Conservation (phyloP, 768 basidiomycete species). For the Serendipita sp. region DNA sequence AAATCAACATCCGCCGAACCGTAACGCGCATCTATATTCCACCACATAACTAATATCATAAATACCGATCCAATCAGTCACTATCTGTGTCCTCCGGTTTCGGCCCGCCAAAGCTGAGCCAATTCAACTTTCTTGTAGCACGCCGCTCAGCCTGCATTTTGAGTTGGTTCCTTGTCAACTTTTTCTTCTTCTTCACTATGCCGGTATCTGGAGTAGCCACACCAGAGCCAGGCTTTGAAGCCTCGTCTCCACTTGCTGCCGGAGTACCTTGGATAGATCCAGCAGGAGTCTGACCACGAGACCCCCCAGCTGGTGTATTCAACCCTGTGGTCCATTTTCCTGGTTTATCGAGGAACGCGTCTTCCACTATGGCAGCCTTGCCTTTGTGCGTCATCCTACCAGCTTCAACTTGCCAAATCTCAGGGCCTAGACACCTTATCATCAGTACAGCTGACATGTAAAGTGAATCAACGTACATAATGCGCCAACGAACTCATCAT, state of each 20-base stretch:
- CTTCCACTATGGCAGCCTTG: conserved; percentile 73
- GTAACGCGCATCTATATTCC: neutral
- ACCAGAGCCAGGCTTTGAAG: conserved; percentile 20
- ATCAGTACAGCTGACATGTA: conserved; percentile 15
- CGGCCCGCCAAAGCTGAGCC: conserved; percentile 69
- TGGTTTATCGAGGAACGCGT: conserved; percentile 56
- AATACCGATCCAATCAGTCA: conserved; percentile 20
- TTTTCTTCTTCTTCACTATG: conserved; percentile 67
- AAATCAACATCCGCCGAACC: neutral
- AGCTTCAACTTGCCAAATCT: conserved; percentile 87
- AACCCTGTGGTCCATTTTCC: conserved; percentile 42
- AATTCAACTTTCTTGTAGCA: conserved; percentile 59
- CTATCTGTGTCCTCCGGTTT: conserved; percentile 74
- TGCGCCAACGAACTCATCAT: conserved; percentile 71
- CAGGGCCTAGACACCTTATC: conserved; percentile 38
- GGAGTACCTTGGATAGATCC: conserved; percentile 62
- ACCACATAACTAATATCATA: neutral
- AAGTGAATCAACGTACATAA: conserved; percentile 42
- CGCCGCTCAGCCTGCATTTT: conserved; percentile 83
- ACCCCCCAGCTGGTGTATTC: conserved; percentile 50
- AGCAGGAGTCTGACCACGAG: conserved; percentile 51
- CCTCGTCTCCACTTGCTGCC: conserved; percentile 64
- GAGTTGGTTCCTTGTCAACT: conserved; percentile 71
- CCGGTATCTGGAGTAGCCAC: conserved; percentile 21
- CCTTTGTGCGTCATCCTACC: conserved; percentile 80